Evolutionary conservation across 2,329 filamentous ascomycete genomes (phyloP), one percentile per base, ranked within the genome.

Genomic region (Corniculantispora saksenae): DNA sequence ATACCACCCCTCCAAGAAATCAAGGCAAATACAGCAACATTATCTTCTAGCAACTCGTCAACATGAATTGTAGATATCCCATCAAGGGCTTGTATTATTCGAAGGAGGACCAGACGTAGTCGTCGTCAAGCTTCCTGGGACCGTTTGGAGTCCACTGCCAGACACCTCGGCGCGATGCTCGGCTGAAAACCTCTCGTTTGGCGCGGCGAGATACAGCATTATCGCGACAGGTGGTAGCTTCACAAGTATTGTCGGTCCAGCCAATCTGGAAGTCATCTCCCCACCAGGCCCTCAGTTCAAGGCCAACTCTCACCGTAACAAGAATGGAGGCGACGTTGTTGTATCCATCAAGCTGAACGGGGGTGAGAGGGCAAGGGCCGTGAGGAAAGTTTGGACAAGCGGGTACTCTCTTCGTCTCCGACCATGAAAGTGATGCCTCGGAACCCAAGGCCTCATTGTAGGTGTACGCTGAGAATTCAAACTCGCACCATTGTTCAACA

Each of bases 161-260:
- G 29, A 78, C 70, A 27, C 76, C 76, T 59, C 68, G 69, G 23
- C 71, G 73, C 29, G 77, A 66, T 47, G 73, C 72, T 23, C 70
- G 71, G 40, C 73, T 69, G 19, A 76, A 70, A 40, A 70, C 72
- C 61, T 78, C 72, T 27, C 76, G 72, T 70, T 76, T 77, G 63
- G 71, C 72, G 25, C 66, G 67, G 45, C 73, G 70, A 23, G 72
- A 67, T 21, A 68, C 65, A 2, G 67, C 66, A 32, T 66, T 69
- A 6, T 70, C 69, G 47, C 79, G 79, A 58, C 79, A 80, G 50
- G 67, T 68, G 8, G 75, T 73, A 51, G 79, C 77, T 27, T 76
- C 72, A 65, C 79, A 80, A 54, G 72, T 76, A 65, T 79, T 81
- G 68, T 81, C 77, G 21, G 70, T 78, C 79, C 79, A 80, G 54